These are phyloP conservation scores for Termitomyces sp. DNA, from an alignment of 768 basidiomycete species.

Conservation along the genomic window DNA sequence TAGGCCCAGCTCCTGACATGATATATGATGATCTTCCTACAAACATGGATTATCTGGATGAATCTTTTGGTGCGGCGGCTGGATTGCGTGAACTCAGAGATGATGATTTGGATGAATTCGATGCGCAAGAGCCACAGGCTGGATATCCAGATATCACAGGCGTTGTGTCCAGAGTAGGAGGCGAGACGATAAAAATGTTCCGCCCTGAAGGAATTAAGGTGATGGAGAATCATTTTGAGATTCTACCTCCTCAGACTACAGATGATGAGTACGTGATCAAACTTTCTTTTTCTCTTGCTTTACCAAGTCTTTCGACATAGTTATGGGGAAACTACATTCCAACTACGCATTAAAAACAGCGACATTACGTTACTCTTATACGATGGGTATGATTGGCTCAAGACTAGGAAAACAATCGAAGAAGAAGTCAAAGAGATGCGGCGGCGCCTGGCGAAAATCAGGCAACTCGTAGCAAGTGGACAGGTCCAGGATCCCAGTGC, in stretches of 20 bases:
- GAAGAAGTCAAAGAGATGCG: constrained; percentile 87
- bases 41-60: constrained; percentile 85
- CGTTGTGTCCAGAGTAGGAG: constrained; percentile 61
- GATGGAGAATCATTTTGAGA: constrained; percentile 73
- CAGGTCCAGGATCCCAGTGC: constrained; percentile 77
- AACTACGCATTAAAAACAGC: constrained; percentile 54
- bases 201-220: constrained; percentile 58
- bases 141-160: constrained; percentile 24
- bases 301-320: constrained; percentile 21
- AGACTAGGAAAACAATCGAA: constrained; percentile 84
- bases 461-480: constrained; percentile 87
- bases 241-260: constrained; percentile 51
- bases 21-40: constrained; percentile 88
- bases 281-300: neutral
- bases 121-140: constrained; percentile 28
- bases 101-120: constrained; percentile 71
- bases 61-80: constrained; percentile 73
- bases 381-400: constrained; percentile 92
- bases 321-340: constrained; percentile 44
- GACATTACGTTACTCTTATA: constrained; percentile 73
- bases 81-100: constrained; percentile 71
- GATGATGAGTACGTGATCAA: constrained; percentile 39
- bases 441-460: constrained; percentile 79
- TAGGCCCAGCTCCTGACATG: constrained; percentile 83
- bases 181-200: constrained; percentile 84